A percentile compares a stretch with the other conserved stretches of the same genome.
phyloP scores from a whole-genome alignment of 805 yeast genomes.

The Pichia thaimueangensis region DNA sequence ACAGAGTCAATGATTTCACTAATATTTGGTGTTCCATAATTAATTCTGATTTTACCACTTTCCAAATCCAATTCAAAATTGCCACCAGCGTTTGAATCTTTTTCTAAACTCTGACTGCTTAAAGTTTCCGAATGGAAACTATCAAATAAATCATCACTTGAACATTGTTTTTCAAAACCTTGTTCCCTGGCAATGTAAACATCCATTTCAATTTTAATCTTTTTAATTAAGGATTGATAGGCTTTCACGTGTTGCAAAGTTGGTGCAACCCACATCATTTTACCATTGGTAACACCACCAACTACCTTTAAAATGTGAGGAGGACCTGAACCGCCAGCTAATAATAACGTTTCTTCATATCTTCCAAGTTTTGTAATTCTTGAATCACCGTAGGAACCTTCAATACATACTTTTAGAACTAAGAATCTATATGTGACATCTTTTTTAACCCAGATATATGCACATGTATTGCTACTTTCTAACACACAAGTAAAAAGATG shows the following conservation, averaged over 20 bases:
- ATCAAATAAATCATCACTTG: not conserved
- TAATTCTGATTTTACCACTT: constrained; percentile 27
- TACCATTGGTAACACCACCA: constrained; percentile 26
- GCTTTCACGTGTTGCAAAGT: constrained; percentile 41
- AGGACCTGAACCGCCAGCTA: constrained; percentile 70
- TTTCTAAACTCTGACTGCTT: constrained; percentile 1
- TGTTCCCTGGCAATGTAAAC: constrained; percentile 34
- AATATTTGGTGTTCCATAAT: constrained; percentile 36
- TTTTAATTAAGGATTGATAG: constrained; percentile 30
- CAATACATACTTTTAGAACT: constrained; percentile 34
- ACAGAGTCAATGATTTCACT: constrained; percentile 28
- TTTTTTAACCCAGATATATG: constrained; percentile 41
- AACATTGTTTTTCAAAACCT: constrained; percentile 1
- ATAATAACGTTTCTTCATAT: constrained; percentile 44
- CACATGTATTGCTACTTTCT: constrained; percentile 30
- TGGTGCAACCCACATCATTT: constrained; percentile 57
- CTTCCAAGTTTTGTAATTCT: constrained; percentile 39
- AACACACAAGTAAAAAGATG: constrained; percentile 62
- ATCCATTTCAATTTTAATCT: constrained; percentile 24
- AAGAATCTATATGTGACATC: constrained; percentile 44
- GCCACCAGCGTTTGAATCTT: not conserved
- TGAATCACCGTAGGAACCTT: constrained; percentile 62
- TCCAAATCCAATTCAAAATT: not conserved
- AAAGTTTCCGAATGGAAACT: constrained; percentile 6
- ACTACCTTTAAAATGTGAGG: constrained; percentile 47